Percentiles rank a stretch among this genome's conserved stretches.
These are phyloP conservation scores for Funneliformis caledonium DNA, from an alignment of 371 early-diverging fungal genomes.

Conservation along the genomic window DNA sequence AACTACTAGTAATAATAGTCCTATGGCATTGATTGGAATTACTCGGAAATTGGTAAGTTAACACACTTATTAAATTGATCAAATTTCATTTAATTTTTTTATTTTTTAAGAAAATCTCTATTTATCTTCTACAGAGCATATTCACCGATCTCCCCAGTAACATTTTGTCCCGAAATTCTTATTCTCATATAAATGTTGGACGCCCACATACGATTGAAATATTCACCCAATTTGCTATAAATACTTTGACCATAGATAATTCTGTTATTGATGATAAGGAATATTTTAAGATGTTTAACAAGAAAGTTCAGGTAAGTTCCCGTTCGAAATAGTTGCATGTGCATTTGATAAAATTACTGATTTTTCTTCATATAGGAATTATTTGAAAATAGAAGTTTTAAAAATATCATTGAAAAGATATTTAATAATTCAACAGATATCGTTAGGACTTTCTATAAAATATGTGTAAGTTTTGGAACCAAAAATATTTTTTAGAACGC, in stretches of 20 bases:
- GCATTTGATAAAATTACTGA: background rate
- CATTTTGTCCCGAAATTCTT: background rate
- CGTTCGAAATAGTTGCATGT: background rate
- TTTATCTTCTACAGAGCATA: background rate
- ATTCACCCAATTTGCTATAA: background rate
- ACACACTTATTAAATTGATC: background rate
- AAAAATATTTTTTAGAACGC: background rate
- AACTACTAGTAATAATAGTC: slow-evolving; percentile 81
- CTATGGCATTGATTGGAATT: slow-evolving; percentile 86
- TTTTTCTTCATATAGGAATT: slow-evolving; percentile 43
- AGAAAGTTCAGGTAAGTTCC: slow-evolving; percentile 21
- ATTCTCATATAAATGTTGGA: background rate
- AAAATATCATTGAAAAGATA: slow-evolving; percentile 55
- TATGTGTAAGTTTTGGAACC: slow-evolving; percentile 57
- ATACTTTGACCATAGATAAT: background rate
- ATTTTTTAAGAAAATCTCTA: slow-evolving; percentile 9
- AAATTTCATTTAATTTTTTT: slow-evolving; percentile 7
- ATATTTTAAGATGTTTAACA: slow-evolving; percentile 17
- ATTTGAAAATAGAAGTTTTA: slow-evolving; percentile 58
- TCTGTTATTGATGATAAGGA: background rate
- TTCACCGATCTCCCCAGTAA: slow-evolving; percentile 25
- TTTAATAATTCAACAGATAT: slow-evolving; percentile 66
- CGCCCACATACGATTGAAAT: background rate
- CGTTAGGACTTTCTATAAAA: slow-evolving; percentile 60
- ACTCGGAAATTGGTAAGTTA: slow-evolving; percentile 74